Evolutionary conservation across 2,329 filamentous ascomycete genomes (phyloP).

Genomic region (Bipolaris zeicola): DNA sequence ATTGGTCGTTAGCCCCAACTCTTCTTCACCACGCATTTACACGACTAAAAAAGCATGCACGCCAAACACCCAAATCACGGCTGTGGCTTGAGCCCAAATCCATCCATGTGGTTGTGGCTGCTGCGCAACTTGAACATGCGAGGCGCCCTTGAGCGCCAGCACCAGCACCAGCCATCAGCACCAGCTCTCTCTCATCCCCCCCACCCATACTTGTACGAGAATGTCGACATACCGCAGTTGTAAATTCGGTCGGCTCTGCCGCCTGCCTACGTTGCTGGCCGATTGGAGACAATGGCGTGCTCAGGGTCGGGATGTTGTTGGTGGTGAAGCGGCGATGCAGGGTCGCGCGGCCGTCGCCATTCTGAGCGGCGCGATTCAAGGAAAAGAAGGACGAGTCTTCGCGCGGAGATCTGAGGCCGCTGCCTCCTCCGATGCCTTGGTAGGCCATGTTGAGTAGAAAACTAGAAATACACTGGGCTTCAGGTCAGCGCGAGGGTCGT

Average conservation of each 20-base stretch:
- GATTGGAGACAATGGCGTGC: constrained; percentile 68
- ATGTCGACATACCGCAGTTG: constrained; percentile 56
- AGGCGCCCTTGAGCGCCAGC: constrained; percentile 5
- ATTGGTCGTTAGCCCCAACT: constrained; percentile 35
- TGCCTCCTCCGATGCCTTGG: constrained; percentile 66
- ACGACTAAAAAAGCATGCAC: constrained; percentile 4
- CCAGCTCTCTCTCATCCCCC: constrained; percentile 3
- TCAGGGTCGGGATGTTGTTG: constrained; percentile 78
- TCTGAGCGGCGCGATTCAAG: constrained; percentile 65
- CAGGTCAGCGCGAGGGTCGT: constrained; percentile 36
- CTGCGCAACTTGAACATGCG: constrained; percentile 1
- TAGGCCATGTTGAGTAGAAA: constrained; percentile 62
- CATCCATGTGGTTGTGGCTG: constrained; percentile 1
- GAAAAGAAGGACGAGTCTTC: constrained; percentile 77
- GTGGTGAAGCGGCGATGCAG: constrained; percentile 93
- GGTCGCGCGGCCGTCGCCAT: constrained; percentile 71
- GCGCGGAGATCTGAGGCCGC: constrained; percentile 78
- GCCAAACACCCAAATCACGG: not conserved
- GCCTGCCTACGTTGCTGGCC: constrained; percentile 61
- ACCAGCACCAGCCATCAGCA: not conserved
- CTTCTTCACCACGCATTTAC: constrained; percentile 26
- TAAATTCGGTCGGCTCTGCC: constrained; percentile 60
- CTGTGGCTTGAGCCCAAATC: not conserved
- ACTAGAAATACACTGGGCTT: constrained; percentile 48
- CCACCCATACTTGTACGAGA: constrained; percentile 17